Evolutionary conservation across 345 rosid species (phyloP), one percentile per base, ranked within the genome.

Genomic region (Hibiscus syriacus): DNA sequence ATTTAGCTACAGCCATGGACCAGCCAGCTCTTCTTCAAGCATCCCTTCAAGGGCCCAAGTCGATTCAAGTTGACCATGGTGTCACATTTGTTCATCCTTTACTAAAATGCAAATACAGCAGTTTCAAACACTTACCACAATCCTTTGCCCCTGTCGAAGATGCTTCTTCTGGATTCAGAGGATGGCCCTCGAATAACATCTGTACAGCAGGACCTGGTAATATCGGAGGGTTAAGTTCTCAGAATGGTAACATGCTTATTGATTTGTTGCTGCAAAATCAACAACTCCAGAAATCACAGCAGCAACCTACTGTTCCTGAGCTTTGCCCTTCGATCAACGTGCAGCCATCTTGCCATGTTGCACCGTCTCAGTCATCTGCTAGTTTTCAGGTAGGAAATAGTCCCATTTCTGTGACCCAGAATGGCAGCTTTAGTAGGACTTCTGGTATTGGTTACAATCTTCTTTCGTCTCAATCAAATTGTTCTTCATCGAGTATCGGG

Each of bases 271-370:
- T 76, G 66, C 82, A 72, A 68, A 77, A 76, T 17, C 75, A 32
- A 19, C 75, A 60, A 23, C 76, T 55, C 16, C 78, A 73, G 20
- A 68, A 68, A 10, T 70, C 75, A 19, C 80, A 73, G 68, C 76
- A 41, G 53, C 83, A 73, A 60, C 70, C 80, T 49, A 50, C 69
- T n/a, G 55, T 74, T n/a, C 48, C 79, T 20, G 88, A 84, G 61
- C 70, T 81, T 30, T 69, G 70, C 38, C 75, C 74, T 45, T 66
- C 83, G 17, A 84, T 86, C 63, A 81, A 64, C 8, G 90, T 86
- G 59, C 88, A 82, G 72, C 88, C 90, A 63, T 84, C 90, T 53
- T 86, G 88, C 72, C 82, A 84, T 60, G 86, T 86, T 41, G 80
- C 74, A 25, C 88, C 90, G 23, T 70, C 89, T 65, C 82, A 63